phyloP scores from a whole-genome alignment of 345 rosid genomes.

The Cardamine resedifolia region DNA sequence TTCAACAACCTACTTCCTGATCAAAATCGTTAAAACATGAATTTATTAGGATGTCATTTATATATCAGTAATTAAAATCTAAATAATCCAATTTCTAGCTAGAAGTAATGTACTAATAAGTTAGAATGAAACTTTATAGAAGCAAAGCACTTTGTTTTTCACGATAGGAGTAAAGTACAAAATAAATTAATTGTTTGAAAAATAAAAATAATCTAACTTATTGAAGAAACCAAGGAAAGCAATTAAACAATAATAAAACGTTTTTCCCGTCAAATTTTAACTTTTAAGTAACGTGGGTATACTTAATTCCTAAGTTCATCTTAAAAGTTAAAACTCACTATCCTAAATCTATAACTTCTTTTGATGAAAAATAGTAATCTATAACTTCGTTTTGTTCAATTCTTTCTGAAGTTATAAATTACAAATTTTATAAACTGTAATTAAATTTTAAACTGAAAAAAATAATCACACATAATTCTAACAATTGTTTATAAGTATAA shows the following conservation, averaged over 20 bases:
- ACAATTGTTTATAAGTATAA: not conserved
- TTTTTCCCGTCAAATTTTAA: not conserved
- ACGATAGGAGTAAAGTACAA: conserved; percentile 1
- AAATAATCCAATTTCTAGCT: not conserved
- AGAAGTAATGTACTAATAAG: not conserved
- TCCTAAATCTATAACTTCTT: not conserved
- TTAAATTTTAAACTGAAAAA: too few relatives aligned
- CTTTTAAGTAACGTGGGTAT: not conserved
- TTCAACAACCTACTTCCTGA: conserved; percentile 1
- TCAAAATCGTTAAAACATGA: not conserved
- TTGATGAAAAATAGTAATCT: too few relatives aligned
- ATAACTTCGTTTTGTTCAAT: not conserved
- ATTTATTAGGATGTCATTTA: not conserved
- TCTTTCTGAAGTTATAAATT: not conserved
- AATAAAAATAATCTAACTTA: not conserved
- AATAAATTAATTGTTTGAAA: not conserved
- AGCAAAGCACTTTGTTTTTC: not conserved
- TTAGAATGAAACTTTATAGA: not conserved
- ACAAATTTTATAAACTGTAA: not conserved
- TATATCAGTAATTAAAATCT: not conserved
- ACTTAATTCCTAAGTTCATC: not conserved
- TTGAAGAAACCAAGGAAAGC: conserved; percentile 22
- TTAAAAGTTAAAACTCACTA: not conserved
- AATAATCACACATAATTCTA: not conserved
- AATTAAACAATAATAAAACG: not conserved